phyloP scores from a whole-genome alignment of 2,329 filamentous ascomycete species.

The Davidsoniella australis region DNA sequence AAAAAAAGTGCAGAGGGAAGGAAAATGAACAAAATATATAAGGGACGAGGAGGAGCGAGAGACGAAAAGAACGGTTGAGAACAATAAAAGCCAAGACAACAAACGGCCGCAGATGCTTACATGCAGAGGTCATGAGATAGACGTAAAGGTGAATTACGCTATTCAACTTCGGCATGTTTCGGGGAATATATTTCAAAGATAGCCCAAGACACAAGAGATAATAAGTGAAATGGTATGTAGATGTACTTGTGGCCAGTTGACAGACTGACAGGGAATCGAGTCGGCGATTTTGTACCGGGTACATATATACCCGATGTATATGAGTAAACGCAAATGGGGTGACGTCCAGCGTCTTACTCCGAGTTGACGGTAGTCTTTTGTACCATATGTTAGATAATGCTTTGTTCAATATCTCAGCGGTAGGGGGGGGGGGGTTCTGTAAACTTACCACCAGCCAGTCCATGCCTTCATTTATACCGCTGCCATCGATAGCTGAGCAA shows the following conservation, averaged over 20 bases:
- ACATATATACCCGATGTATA: no score
- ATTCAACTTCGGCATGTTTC: no score
- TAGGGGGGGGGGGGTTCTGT: background rate
- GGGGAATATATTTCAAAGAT: background rate
- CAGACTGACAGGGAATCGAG: no score
- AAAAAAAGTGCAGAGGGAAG: constrained; percentile 1
- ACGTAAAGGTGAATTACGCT: no score
- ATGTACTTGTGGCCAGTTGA: no score
- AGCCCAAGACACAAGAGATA: background rate
- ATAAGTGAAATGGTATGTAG: no score
- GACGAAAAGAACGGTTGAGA: background rate
- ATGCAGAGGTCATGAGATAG: no score
- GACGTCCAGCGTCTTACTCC: constrained; percentile 6
- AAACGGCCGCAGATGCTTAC: background rate
- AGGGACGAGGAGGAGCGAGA: background rate
- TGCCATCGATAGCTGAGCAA: constrained; percentile 88
- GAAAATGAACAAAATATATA: background rate
- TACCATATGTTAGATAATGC: background rate
- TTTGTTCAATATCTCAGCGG: no score
- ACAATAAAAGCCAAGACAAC: background rate
- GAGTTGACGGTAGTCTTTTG: constrained; percentile 1
- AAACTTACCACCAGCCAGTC: constrained; percentile 80
- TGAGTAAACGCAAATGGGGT: background rate
- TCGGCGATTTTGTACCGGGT: no score
- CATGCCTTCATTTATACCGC: constrained; percentile 93